Evolutionary conservation across 257 asterid genomes (phyloP), one percentile per base, ranked within the genome.

Genomic region (Knoxia roxburghii): DNA sequence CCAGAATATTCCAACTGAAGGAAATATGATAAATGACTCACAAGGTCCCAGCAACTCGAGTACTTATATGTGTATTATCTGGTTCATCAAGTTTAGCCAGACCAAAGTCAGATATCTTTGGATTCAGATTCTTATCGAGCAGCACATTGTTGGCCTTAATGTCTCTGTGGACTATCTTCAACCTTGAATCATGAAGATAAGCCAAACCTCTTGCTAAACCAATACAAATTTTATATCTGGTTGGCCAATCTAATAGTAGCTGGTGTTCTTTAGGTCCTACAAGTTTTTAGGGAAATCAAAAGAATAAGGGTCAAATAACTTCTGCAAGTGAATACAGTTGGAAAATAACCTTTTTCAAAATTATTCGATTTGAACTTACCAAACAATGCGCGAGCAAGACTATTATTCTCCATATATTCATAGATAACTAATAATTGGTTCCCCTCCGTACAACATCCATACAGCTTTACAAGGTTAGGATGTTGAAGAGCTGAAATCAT

Each of bases 81-180:
- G 87, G 95, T 68, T 87, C 95, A 68, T 89, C 86, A 23, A 89
- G 96, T 82, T 84, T 89, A 30, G 95, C 96, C 74, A 89, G 74
- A 68, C 96, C 96, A 72, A 89, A 89, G 73, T 89, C 96, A 0
- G 96, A 89, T 74, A 89, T 87, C 84, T 85, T 89, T 50, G 96
- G 87, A 55, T 70, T 79, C 5, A 89, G 68, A 68, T 84, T 75
- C 68, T 82, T 85, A 72, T 89, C 96, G 35, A 89, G 84, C 59
- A 89, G 90, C 74, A 89, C 90, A 66, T 89, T 89, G 18, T 95
- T 85, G 17, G 89, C 90, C 76, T 89, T 89, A 64, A 89, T 89
- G 71, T 89, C 96, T 77, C 96, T 71, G 24, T 89, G 96, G 60
- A 89, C 95, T 27, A 89, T 89, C 75, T 87, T 87, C 84, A 89